Conservation (phyloP, 176 grass and related monocot species). For the Rhipidocladum racemiflorum region DNA sequence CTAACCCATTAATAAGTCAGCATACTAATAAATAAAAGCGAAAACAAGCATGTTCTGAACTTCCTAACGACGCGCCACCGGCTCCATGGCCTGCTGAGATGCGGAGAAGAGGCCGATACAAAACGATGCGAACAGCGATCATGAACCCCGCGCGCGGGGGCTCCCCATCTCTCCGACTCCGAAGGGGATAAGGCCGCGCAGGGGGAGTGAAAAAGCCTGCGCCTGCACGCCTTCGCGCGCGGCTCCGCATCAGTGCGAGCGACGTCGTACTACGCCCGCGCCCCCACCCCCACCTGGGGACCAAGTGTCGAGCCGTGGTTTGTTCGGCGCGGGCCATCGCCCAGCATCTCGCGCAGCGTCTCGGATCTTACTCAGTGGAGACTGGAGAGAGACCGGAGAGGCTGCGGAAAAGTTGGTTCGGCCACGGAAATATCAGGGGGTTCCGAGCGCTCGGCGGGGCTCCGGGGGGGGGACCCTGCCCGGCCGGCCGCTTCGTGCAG, state of each 20-base stretch:
- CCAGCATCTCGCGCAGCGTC: neutral
- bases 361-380: too few relatives aligned
- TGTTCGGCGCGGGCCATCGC: neutral
- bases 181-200: neutral
- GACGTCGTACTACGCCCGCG: neutral
- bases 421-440: neutral
- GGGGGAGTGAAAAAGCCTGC: neutral
- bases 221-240: neutral
- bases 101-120: too few relatives aligned
- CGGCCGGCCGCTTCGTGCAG: too few relatives aligned
- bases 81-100: neutral
- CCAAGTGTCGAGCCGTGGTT: conserved; percentile 23
- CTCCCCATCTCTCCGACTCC: neutral
- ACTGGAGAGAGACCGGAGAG: too few relatives aligned
- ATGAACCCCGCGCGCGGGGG: neutral
- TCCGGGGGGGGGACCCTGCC: neutral
- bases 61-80: too few relatives aligned
- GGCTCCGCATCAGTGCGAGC: neutral
- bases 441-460: neutral
- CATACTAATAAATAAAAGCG: too few relatives aligned
- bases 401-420: neutral
- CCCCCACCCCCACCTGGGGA: conserved; percentile 8
- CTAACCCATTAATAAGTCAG: too few relatives aligned
- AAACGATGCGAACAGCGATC: neutral
- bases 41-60: too few relatives aligned